Percentiles rank a stretch among this genome's conserved stretches.
Conservation (phyloP, 1,284 basidiomycete species). For the Afroboletus lepidellus region DNA sequence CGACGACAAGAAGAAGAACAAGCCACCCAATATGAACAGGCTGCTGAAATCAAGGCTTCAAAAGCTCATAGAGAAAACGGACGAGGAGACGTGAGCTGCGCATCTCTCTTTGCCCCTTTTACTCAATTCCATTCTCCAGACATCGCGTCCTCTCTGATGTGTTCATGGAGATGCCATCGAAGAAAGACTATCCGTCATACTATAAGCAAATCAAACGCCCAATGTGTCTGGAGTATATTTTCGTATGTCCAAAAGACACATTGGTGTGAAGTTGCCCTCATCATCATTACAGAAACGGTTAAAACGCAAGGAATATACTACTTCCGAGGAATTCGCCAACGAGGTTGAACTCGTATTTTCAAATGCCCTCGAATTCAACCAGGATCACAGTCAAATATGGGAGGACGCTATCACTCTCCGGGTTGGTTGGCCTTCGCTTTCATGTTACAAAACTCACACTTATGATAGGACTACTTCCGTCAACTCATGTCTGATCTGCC, state of each 20-base stretch:
- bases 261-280: constrained; percentile 12
- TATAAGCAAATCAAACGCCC: constrained; percentile 84
- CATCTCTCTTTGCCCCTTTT: constrained; percentile 1
- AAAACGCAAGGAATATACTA: constrained; percentile 71
- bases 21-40: constrained; percentile 58
- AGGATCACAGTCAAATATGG: constrained; percentile 74
- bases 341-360: constrained; percentile 89
- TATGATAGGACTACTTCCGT: constrained; percentile 61
- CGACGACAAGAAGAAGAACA: constrained; percentile 52
- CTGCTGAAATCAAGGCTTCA: constrained; percentile 64
- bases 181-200: constrained; percentile 79
- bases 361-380: constrained; percentile 85
- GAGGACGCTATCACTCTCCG: constrained; percentile 66
- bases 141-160: constrained; percentile 70
- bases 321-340: constrained; percentile 69
- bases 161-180: constrained; percentile 84
- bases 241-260: constrained; percentile 48
- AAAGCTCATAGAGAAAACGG: constrained; percentile 68
- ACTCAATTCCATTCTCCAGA: constrained; percentile 34
- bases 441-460: constrained; percentile 13
- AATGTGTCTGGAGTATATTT: constrained; percentile 78
- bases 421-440: constrained; percentile 40
- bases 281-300: constrained; percentile 57
- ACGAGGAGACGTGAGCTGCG: constrained; percentile 47
- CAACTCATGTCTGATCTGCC: constrained; percentile 75